Conservation (phyloP, 768 basidiomycete genomes). For the Pleurotus ostreatus region DNA sequence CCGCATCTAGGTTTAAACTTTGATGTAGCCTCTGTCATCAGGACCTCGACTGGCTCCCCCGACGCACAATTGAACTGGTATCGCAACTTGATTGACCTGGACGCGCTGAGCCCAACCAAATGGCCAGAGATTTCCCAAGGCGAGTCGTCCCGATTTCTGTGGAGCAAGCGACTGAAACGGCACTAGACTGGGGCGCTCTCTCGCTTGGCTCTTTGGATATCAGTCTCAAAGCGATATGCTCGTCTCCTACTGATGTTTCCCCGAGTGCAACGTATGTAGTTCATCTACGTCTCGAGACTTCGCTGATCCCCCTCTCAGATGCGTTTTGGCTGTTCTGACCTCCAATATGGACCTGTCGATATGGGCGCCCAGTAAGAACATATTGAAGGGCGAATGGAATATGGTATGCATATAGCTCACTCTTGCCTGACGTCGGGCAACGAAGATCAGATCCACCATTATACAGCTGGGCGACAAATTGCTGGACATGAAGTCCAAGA, state of each 20-base stretch:
- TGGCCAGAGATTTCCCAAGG: constrained; percentile 53
- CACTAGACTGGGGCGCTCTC: constrained; percentile 61
- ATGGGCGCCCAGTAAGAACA: constrained; percentile 65
- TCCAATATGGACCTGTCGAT: constrained; percentile 74
- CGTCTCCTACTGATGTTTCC: constrained; percentile 68
- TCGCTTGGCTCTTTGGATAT: constrained; percentile 74
- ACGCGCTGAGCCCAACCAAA: constrained; percentile 33
- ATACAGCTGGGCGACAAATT: not conserved
- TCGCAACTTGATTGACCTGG: constrained; percentile 66
- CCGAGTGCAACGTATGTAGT: constrained; percentile 51
- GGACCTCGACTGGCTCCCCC: constrained; percentile 25
- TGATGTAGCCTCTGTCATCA: constrained; percentile 49
- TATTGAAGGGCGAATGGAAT: constrained; percentile 69
- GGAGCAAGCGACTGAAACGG: not conserved
- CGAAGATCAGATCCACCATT: constrained; percentile 10
- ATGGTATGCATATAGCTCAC: constrained; percentile 35
- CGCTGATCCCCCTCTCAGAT: constrained; percentile 33
- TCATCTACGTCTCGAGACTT: not conserved
- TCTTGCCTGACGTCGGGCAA: constrained; percentile 16
- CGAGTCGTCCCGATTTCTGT: constrained; percentile 14
- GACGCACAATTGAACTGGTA: constrained; percentile 58
- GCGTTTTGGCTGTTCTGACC: constrained; percentile 62
- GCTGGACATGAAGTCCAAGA: constrained; percentile 13
- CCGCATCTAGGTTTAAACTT: constrained; percentile 73
- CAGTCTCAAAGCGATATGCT: constrained; percentile 48